These are phyloP conservation scores for Yueomyces sp. DNA, from an alignment of 805 yeast genomes.

Conservation along the genomic window DNA sequence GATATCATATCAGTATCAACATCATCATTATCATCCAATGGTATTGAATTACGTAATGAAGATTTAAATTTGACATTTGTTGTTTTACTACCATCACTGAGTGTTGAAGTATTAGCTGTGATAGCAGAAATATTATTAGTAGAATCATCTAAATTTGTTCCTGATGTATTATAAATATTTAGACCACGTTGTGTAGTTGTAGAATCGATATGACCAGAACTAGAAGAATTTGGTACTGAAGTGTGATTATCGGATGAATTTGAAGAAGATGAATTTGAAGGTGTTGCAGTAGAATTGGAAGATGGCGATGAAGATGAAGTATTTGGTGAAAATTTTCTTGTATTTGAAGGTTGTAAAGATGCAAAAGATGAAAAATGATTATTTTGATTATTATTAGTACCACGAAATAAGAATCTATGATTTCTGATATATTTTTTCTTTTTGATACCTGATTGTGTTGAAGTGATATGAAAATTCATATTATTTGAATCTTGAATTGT, in stretches of 20 bases:
- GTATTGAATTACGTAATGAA: not conserved
- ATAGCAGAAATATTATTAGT: too few species aligned
- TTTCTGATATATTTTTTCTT: conserved; percentile 3
- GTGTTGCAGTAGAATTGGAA: conserved; percentile 5
- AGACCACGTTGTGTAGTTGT: not conserved
- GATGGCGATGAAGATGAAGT: conserved; percentile 2
- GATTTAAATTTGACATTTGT: too few species aligned
- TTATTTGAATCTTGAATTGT: not conserved
- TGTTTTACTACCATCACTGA: too few species aligned
- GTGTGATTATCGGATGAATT: conserved; percentile 1
- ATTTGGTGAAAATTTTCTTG: not conserved
- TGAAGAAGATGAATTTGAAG: conserved; percentile 8
- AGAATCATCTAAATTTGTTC: not conserved
- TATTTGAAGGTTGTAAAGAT: not conserved
- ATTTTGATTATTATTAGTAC: not conserved
- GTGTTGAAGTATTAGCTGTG: too few species aligned
- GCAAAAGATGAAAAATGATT: too few species aligned
- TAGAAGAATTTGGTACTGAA: conserved; percentile 1
- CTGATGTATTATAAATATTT: not conserved
- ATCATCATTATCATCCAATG: not conserved
- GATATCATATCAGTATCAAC: conserved; percentile 4
- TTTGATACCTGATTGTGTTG: conserved; percentile 1
- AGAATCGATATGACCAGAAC: not conserved
- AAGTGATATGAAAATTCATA: not conserved
- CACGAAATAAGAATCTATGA: conserved; percentile 1